Percentiles rank a stretch among this genome's conserved stretches.
Conservation (phyloP, 345 rosid genomes). For the Anacardium occidentale region DNA sequence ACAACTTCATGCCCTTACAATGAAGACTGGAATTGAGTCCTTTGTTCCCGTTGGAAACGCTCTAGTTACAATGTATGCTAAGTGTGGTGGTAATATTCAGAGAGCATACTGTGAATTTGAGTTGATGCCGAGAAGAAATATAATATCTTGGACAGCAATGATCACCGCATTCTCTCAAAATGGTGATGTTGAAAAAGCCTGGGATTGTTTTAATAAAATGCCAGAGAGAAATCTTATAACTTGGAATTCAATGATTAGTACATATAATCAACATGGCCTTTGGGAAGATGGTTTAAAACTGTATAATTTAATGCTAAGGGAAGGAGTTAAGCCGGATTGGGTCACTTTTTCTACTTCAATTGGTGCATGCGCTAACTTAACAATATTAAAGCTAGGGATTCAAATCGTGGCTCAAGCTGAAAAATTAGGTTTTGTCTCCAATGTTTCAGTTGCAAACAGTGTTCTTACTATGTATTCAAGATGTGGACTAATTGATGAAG, state of each 20-base stretch:
- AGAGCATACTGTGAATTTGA: constrained; percentile 15
- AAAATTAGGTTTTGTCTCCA: constrained; percentile 20
- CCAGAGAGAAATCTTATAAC: constrained; percentile 21
- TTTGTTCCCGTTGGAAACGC: constrained; percentile 26
- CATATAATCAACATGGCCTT: constrained; percentile 21
- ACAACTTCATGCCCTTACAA: constrained; percentile 27
- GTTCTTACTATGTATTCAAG: constrained; percentile 27
- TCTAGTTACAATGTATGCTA: constrained; percentile 22
- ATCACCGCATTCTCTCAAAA: constrained; percentile 25
- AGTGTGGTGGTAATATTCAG: constrained; percentile 17
- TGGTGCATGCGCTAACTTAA: constrained; percentile 23
- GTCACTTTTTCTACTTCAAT: constrained; percentile 25
- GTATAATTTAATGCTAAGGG: constrained; percentile 15
- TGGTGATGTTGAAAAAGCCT: constrained; percentile 24
- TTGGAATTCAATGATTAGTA: constrained; percentile 29
- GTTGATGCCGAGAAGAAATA: constrained; percentile 24
- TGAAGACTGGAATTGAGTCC: constrained; percentile 24
- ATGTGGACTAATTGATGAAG: constrained; percentile 29
- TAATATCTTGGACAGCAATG: constrained; percentile 30
- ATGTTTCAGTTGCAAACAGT: constrained; percentile 29
- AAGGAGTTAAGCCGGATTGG: constrained; percentile 24
- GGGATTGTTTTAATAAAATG: constrained; percentile 22
- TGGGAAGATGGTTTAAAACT: constrained; percentile 22
- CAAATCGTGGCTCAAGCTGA: constrained; percentile 25
- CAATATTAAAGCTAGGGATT: constrained; percentile 22